Evolutionary conservation across 495 filamentous ascomycete species (phyloP).

Genomic region (Lophiotrema nucula): DNA sequence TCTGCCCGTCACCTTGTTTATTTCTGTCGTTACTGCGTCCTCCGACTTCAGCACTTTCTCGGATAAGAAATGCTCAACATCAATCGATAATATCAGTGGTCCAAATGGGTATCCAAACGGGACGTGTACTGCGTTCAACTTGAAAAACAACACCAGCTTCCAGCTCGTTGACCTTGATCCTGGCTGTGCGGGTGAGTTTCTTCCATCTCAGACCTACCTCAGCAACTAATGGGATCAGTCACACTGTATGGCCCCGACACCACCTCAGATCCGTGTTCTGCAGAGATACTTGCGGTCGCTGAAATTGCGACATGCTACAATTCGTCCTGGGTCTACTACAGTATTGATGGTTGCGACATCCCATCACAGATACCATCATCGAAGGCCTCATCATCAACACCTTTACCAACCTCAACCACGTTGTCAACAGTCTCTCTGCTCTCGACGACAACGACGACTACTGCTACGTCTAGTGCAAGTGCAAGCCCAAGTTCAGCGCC

Average conservation of each 20-base stretch:
- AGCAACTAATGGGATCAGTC: too few species aligned
- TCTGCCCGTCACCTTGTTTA: not conserved
- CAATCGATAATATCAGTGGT: slow-evolving; percentile 11
- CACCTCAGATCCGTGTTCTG: slow-evolving; percentile 4
- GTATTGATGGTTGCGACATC: slow-evolving; percentile 23
- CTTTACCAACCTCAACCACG: not conserved
- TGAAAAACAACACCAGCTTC: not conserved
- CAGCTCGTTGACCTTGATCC: slow-evolving; percentile 12
- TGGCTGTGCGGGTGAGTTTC: slow-evolving; percentile 15
- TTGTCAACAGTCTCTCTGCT: not conserved
- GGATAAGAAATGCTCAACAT: slow-evolving; percentile 15
- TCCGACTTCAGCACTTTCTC: slow-evolving; percentile 10
- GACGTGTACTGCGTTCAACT: slow-evolving; percentile 7
- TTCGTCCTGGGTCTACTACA: slow-evolving; percentile 29
- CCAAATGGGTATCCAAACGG: slow-evolving; percentile 29
- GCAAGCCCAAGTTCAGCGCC: not conserved
- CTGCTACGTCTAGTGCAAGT: not conserved
- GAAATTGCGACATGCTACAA: slow-evolving; percentile 26
- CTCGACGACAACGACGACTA: not conserved
- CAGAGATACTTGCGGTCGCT: not conserved
- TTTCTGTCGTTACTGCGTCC: not conserved
- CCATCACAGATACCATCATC: slow-evolving; percentile 6
- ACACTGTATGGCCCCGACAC: slow-evolving; percentile 24
- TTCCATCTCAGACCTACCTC: too few species aligned
- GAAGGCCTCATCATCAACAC: not conserved